Conservation (phyloP, 257 asterid species). For the Capsicum pubescens region DNA sequence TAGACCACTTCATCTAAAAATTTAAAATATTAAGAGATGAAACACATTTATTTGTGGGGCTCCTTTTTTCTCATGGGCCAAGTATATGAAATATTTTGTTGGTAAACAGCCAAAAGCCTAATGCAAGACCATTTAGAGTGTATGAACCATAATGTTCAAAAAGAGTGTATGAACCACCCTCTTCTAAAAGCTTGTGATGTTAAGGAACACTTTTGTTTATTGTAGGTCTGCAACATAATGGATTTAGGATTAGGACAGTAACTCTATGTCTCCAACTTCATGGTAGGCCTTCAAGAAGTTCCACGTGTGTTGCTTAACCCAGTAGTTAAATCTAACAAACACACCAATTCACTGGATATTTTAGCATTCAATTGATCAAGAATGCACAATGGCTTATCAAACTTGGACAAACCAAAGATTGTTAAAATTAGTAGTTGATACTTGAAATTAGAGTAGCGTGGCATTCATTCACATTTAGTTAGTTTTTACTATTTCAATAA, state of each 20-base stretch:
- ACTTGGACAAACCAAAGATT: neutral
- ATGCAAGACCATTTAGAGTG: constrained; percentile 7
- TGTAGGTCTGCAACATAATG: constrained; percentile 22
- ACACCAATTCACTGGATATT: constrained; percentile 2
- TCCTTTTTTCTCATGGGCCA: constrained; percentile 5
- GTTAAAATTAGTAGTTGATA: no score
- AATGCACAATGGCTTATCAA: neutral
- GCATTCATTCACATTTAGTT: no score
- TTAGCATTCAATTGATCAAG: constrained; percentile 10
- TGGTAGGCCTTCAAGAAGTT: constrained; percentile 8
- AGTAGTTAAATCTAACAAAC: neutral
- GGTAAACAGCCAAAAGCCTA: neutral
- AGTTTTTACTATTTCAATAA: no score
- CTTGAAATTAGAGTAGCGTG: no score
- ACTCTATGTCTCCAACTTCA: constrained; percentile 16
- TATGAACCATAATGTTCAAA: neutral
- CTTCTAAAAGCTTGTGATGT: neutral
- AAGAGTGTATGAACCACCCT: constrained; percentile 17
- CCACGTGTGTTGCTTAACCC: constrained; percentile 23
- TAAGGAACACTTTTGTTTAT: neutral
- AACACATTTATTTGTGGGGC: neutral
- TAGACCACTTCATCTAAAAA: neutral
- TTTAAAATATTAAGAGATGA: constrained; percentile 21
- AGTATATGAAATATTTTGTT: constrained; percentile 9
- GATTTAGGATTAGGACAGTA: neutral